Evolutionary conservation across 2,329 filamentous ascomycete species (phyloP).

Genomic region (Tolypocladium endophyticum): DNA sequence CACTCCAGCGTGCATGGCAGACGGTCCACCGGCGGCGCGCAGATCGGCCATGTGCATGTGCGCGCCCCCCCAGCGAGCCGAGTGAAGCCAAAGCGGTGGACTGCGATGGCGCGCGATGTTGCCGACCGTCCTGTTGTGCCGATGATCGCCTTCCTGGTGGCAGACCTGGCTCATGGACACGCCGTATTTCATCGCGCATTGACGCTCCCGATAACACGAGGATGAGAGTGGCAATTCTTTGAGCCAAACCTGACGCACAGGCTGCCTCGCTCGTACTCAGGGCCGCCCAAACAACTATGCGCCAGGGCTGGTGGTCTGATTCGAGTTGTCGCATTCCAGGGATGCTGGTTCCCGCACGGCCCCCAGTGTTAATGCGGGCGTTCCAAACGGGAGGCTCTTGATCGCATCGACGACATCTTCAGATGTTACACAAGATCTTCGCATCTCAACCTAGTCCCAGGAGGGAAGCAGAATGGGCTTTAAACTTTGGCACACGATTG

Average conservation of each 20-base stretch:
- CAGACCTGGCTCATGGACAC: background rate
- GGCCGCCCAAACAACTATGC: background rate
- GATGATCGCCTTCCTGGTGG: too few relatives aligned
- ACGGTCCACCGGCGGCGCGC: background rate
- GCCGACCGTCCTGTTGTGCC: background rate
- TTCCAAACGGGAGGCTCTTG: background rate
- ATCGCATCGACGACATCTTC: background rate
- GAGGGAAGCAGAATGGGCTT: background rate
- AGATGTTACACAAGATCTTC: background rate
- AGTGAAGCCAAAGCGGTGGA: background rate
- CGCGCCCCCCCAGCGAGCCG: background rate
- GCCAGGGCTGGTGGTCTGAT: too few relatives aligned
- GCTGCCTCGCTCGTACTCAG: background rate
- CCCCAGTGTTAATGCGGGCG: background rate
- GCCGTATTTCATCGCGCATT: too few relatives aligned
- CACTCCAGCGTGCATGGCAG: background rate
- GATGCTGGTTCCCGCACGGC: background rate
- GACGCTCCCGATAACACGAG: too few relatives aligned
- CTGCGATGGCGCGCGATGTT: background rate
- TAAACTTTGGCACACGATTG: background rate
- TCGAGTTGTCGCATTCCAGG: too few relatives aligned
- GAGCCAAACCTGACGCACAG: too few relatives aligned
- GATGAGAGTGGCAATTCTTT: too few relatives aligned
- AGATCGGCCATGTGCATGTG: background rate
- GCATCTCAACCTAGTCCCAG: background rate